Evolutionary conservation across 106 monocot genomes (phyloP).

Genomic region (Acorus calamus): DNA sequence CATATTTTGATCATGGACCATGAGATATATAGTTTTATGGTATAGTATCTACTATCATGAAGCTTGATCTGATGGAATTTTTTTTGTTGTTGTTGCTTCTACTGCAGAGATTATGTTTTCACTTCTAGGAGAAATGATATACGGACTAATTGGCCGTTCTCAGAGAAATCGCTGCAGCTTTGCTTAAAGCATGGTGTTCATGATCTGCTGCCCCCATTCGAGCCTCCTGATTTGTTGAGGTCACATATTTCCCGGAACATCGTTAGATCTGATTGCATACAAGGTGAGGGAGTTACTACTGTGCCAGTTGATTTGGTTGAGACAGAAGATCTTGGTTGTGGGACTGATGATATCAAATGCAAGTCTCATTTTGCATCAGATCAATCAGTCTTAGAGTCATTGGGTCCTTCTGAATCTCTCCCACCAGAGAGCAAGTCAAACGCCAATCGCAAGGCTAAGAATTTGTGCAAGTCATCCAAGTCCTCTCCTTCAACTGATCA

Average conservation of each 20-base stretch:
- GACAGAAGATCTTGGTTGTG: neutral
- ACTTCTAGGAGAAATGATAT: conserved; percentile 57
- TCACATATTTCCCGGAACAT: conserved; percentile 1
- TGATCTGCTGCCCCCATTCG: conserved; percentile 67
- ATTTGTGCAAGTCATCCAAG: too few relatives aligned
- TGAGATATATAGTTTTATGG: too few relatives aligned
- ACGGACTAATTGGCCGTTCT: conserved; percentile 66
- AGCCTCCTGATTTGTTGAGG: conserved; percentile 63
- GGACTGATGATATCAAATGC: neutral
- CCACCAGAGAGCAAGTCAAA: neutral
- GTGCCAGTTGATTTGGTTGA: neutral
- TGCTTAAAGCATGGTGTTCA: conserved; percentile 60
- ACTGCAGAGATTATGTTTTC: conserved; percentile 68
- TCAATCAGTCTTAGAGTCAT: neutral
- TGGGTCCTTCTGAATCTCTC: too few relatives aligned
- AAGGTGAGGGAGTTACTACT: neutral
- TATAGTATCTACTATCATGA: neutral
- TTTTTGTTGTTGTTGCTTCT: conserved; percentile 1
- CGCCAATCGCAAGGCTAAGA: too few relatives aligned
- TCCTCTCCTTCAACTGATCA: neutral
- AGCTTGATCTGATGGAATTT: conserved; percentile 2
- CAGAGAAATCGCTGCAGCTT: conserved; percentile 38
- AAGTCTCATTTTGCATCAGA: neutral
- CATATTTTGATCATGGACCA: too few relatives aligned
- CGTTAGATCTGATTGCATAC: neutral